These are phyloP conservation scores for Didymellaceae sp. DNA, from an alignment of 2,329 filamentous ascomycete genomes.

Conservation along the genomic window DNA sequence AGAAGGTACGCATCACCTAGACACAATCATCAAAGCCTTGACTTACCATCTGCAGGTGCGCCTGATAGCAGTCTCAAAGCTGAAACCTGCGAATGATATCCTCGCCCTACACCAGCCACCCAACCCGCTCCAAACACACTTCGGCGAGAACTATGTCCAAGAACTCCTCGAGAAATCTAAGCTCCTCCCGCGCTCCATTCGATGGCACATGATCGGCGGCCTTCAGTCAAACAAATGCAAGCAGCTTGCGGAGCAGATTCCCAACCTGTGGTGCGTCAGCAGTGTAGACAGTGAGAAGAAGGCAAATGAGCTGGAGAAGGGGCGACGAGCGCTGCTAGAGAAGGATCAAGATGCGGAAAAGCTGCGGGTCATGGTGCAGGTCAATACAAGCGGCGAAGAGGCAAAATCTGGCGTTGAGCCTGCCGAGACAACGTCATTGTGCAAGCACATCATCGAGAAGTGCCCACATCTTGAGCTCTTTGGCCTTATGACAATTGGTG, in stretches of 20 bases:
- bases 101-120: conserved; percentile 74
- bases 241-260: conserved; percentile 78
- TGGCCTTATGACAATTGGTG: conserved; percentile 96
- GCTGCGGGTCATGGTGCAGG: conserved; percentile 84
- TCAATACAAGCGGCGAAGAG: conserved; percentile 91
- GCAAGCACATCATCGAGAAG: conserved; percentile 70
- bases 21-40: neutral
- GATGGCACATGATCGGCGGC: conserved; percentile 97
- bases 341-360: conserved; percentile 44
- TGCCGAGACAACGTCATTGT: conserved; percentile 67
- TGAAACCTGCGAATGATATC: conserved; percentile 92
- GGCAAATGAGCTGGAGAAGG: conserved; percentile 78
- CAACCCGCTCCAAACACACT: conserved; percentile 68
- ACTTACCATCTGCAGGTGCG: conserved; percentile 65
- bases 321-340: conserved; percentile 66
- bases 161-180: conserved; percentile 87
- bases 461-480: conserved; percentile 77
- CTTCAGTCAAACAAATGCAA: conserved; percentile 95
- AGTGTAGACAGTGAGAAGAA: conserved; percentile 91
- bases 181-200: conserved; percentile 75
- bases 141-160: conserved; percentile 89
- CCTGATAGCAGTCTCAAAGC: conserved; percentile 92
- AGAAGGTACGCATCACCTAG: conserved; percentile 31
- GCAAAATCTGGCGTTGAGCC: conserved; percentile 84
- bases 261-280: conserved; percentile 89